Evolutionary conservation across 1,284 basidiomycete species (phyloP).

Genomic region (Microbotryomycetes sp.): DNA sequence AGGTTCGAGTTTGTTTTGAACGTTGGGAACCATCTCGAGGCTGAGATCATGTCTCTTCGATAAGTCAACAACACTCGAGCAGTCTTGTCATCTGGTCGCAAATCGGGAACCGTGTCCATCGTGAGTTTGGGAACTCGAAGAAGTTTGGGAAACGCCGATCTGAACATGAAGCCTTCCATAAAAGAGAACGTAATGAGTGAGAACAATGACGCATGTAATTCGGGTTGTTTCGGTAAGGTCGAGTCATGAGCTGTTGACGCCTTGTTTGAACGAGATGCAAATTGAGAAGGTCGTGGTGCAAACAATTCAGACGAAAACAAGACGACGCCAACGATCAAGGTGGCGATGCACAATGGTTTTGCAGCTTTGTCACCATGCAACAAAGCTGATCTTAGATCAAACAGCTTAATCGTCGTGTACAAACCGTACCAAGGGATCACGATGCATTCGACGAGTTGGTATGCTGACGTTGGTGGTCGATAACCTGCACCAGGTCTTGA

Average conservation of each 20-base stretch:
- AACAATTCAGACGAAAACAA: constrained; percentile 42
- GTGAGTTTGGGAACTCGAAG: constrained; percentile 43
- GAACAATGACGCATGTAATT: constrained; percentile 38
- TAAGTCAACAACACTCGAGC: constrained; percentile 46
- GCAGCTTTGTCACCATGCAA: constrained; percentile 8
- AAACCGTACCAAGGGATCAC: constrained; percentile 39
- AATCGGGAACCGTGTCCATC: constrained; percentile 47
- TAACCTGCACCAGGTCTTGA: constrained; percentile 26
- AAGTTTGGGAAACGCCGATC: constrained; percentile 17
- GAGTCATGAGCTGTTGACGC: not conserved
- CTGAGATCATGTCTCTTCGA: constrained; percentile 36
- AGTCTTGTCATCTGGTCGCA: constrained; percentile 50
- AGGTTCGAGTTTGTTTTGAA: constrained; percentile 40
- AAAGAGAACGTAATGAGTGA: constrained; percentile 44
- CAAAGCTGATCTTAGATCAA: constrained; percentile 40
- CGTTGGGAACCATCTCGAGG: not conserved
- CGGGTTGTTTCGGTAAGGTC: constrained; percentile 20
- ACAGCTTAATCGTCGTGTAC: constrained; percentile 40
- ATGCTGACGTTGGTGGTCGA: constrained; percentile 18
- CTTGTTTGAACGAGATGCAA: constrained; percentile 15
- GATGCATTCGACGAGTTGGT: constrained; percentile 36
- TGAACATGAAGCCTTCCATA: constrained; percentile 38
- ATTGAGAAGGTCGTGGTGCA: constrained; percentile 37
- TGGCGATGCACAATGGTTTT: constrained; percentile 30
- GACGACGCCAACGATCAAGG: constrained; percentile 37